Percentiles rank a stretch among this genome's conserved stretches.
phyloP scores from a whole-genome alignment of 73 alveolate genomes.

The Paramecium caudatum region DNA sequence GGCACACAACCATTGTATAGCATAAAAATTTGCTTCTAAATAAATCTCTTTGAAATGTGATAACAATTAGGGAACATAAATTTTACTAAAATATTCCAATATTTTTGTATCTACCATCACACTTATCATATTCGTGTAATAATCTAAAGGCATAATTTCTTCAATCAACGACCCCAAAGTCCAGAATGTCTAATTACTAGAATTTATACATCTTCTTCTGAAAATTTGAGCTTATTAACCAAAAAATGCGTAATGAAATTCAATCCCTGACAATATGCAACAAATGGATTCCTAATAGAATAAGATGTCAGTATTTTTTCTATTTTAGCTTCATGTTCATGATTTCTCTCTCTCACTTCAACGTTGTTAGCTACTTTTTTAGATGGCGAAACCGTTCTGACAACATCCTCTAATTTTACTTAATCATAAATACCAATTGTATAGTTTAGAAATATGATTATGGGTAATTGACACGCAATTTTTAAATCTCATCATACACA shows the following conservation, averaged over 20 bases:
- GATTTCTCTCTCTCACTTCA: background rate
- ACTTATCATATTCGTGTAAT: slow-evolving; percentile 86
- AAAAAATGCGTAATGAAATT: slow-evolving; percentile 83
- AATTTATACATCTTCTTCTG: slow-evolving; percentile 72
- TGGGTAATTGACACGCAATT: slow-evolving; percentile 21
- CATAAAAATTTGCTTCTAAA: slow-evolving; percentile 78
- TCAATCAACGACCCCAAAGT: slow-evolving; percentile 80
- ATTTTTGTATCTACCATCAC: slow-evolving; percentile 81
- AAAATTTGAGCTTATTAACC: slow-evolving; percentile 46
- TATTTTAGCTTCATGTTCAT: slow-evolving; percentile 30
- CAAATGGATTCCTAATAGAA: slow-evolving; percentile 80
- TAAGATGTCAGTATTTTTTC: slow-evolving; percentile 55
- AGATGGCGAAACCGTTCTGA: slow-evolving; percentile 47
- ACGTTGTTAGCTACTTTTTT: background rate
- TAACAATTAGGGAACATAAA: slow-evolving; percentile 66
- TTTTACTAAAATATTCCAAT: slow-evolving; percentile 69
- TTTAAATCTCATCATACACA: background rate
- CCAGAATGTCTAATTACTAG: slow-evolving; percentile 88
- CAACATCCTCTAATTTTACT: slow-evolving; percentile 46
- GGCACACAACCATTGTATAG: slow-evolving; percentile 86
- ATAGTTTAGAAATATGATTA: slow-evolving; percentile 1
- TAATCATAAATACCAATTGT: background rate
- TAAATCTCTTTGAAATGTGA: slow-evolving; percentile 76
- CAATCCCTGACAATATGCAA: slow-evolving; percentile 87
- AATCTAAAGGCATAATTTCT: slow-evolving; percentile 83